These are phyloP conservation scores for Hyaloscypha bicolor DNA, from an alignment of 495 filamentous ascomycete genomes.

Conservation along the genomic window DNA sequence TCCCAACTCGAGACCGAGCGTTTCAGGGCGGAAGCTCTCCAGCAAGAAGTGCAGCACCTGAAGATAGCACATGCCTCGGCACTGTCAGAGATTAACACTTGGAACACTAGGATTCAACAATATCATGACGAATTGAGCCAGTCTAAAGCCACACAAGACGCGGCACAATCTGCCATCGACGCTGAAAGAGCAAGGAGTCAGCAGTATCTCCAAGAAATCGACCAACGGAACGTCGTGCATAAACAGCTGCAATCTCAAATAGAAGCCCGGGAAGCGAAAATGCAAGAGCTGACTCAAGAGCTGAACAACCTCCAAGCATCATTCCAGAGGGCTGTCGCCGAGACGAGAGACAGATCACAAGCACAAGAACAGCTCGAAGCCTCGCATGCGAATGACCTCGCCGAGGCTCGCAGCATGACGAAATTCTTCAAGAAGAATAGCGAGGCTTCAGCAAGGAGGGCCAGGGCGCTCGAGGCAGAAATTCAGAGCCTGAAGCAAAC, in stretches of 20 bases:
- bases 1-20: neutral
- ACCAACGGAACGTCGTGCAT: neutral
- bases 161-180: slow-evolving; percentile 11
- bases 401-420: neutral
- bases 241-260: slow-evolving; percentile 1
- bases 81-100: neutral
- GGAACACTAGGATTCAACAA: neutral
- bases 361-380: slow-evolving; percentile 9
- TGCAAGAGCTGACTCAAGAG: neutral
- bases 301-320: slow-evolving; percentile 11
- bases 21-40: neutral
- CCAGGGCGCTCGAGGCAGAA: neutral
- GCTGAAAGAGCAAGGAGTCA: slow-evolving; percentile 8
- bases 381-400: slow-evolving; percentile 9
- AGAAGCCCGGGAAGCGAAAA: slow-evolving; percentile 6
- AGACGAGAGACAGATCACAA: slow-evolving; percentile 11
- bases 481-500: slow-evolving; percentile 11
- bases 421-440: slow-evolving; percentile 20
- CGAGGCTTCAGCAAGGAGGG: slow-evolving; percentile 5
- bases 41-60: neutral
- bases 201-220: slow-evolving; percentile 16
- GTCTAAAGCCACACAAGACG: slow-evolving; percentile 6
- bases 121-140: slow-evolving; percentile 1
- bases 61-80: neutral
- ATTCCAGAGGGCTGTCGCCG: neutral